phyloP scores from a whole-genome alignment of 2,329 filamentous ascomycete species.

The Stagonosporopsis rhizophila region DNA sequence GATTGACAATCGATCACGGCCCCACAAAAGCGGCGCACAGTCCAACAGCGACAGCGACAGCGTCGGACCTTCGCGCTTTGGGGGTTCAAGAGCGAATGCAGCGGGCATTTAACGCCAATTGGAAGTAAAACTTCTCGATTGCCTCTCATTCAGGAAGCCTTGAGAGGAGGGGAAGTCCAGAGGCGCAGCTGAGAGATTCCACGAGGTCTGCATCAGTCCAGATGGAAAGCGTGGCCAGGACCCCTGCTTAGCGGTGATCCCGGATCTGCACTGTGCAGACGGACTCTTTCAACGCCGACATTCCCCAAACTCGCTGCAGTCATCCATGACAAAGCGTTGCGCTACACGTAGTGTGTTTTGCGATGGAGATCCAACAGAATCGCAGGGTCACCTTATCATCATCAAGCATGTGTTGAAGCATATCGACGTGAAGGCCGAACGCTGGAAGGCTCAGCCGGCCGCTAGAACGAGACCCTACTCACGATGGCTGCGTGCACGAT shows the following conservation, averaged over 20 bases:
- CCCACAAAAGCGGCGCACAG: conserved; percentile 11
- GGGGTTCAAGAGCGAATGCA: not conserved
- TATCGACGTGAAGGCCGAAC: conserved; percentile 6
- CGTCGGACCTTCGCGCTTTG: not conserved
- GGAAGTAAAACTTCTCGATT: not conserved
- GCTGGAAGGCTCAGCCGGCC: conserved; percentile 8
- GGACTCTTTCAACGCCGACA: conserved; percentile 4
- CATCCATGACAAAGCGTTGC: conserved; percentile 12
- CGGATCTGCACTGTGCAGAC: conserved; percentile 13
- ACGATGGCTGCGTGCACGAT: conserved; percentile 11
- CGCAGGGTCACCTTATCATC: conserved; percentile 4
- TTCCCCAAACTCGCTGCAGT: conserved; percentile 1
- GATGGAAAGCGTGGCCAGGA: conserved; percentile 1
- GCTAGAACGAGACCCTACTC: conserved; percentile 7
- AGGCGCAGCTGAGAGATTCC: conserved; percentile 12
- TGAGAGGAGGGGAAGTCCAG: conserved; percentile 1
- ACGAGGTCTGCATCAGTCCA: conserved; percentile 4
- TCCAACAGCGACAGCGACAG: not conserved
- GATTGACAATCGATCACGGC: conserved; percentile 9
- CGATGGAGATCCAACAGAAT: not conserved
- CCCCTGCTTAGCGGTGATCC: conserved; percentile 18
- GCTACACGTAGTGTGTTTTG: not conserved
- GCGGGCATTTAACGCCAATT: not conserved
- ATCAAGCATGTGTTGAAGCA: conserved; percentile 6
- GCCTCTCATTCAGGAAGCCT: not conserved